These are phyloP conservation scores for Metarhizium sp. DNA, from an alignment of 2,329 filamentous ascomycete genomes.

Conservation along the genomic window DNA sequence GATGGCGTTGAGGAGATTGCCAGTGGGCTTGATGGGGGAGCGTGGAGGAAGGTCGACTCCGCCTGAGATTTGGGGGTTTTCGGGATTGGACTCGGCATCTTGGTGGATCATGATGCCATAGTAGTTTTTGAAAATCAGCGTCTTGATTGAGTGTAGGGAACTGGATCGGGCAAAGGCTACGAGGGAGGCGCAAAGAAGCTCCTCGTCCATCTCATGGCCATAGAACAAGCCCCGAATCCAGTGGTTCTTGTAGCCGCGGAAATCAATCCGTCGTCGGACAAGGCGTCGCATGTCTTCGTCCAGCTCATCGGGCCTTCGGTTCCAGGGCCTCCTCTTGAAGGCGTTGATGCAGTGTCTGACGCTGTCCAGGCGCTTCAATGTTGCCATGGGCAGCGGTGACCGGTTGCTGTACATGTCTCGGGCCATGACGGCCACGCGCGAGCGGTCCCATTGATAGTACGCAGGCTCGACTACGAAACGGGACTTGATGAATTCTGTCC, in stretches of 20 bases:
- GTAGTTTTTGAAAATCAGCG: slow-evolving; percentile 21
- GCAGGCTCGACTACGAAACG: slow-evolving; percentile 35
- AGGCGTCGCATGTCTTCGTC: slow-evolving; percentile 18
- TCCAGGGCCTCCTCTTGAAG: slow-evolving; percentile 19
- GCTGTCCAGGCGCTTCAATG: slow-evolving; percentile 18
- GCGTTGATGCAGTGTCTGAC: slow-evolving; percentile 20
- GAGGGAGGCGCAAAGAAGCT: slow-evolving; percentile 30
- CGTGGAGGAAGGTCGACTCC: slow-evolving; percentile 31
- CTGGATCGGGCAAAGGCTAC: slow-evolving; percentile 31
- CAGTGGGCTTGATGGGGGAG: slow-evolving; percentile 49
- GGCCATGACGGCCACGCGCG: slow-evolving; percentile 27
- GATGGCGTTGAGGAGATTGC: slow-evolving; percentile 52
- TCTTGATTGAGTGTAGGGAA: slow-evolving; percentile 21
- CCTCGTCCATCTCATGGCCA: slow-evolving; percentile 25
- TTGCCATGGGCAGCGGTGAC: slow-evolving; percentile 6
- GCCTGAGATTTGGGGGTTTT: slow-evolving; percentile 17
- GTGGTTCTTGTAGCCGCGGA: slow-evolving; percentile 18
- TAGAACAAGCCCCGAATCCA: slow-evolving; percentile 15
- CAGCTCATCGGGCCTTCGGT: slow-evolving; percentile 13
- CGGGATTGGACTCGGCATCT: slow-evolving; percentile 6
- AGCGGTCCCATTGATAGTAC: slow-evolving; percentile 37
- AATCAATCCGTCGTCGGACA: slow-evolving; percentile 16
- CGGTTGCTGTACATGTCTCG: slow-evolving; percentile 25
- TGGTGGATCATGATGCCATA: slow-evolving; percentile 19
- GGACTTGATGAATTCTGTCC: slow-evolving; percentile 37